Evolutionary conservation across 2,329 filamentous ascomycete species (phyloP).

Genomic region (Lasiodiplodia sp.): DNA sequence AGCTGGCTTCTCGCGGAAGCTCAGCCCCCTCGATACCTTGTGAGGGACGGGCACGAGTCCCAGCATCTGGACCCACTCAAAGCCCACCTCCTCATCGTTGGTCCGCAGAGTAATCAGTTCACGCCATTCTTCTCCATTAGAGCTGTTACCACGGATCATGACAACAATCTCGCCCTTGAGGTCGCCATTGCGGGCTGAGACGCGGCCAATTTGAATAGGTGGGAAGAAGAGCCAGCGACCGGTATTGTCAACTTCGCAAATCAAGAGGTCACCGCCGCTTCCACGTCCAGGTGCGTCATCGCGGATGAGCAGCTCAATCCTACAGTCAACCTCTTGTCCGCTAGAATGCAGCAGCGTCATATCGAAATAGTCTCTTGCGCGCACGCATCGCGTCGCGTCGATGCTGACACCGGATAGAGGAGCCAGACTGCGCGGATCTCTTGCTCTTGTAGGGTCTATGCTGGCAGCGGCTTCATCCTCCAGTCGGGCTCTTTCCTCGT

Average conservation of each 20-base stretch:
- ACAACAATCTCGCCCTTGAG: conserved; percentile 76
- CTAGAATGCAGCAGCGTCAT: conserved; percentile 86
- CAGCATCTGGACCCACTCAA: conserved; percentile 91
- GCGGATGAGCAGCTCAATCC: conserved; percentile 84
- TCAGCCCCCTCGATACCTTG: conserved; percentile 57
- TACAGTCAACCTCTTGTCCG: conserved; percentile 87
- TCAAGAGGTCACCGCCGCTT: conserved; percentile 82
- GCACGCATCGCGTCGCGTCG: conserved; percentile 80
- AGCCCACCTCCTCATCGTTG: conserved; percentile 76
- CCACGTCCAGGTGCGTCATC: conserved; percentile 75
- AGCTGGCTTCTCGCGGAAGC: conserved; percentile 55
- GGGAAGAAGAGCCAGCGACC: conserved; percentile 88
- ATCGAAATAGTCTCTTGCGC: conserved; percentile 88
- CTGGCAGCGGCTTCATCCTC: conserved; percentile 86
- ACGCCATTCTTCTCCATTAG: conserved; percentile 73
- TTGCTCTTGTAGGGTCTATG: conserved; percentile 80
- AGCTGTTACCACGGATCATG: conserved; percentile 80
- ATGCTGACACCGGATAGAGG: conserved; percentile 74
- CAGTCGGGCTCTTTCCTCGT: conserved; percentile 74
- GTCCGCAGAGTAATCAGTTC: conserved; percentile 81
- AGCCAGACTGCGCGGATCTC: conserved; percentile 79
- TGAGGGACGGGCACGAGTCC: conserved; percentile 70
- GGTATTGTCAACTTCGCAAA: conserved; percentile 83
- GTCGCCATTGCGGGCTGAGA: conserved; percentile 83
- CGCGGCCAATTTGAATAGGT: conserved; percentile 74